These are phyloP conservation scores for Cardiospermum halicacabum DNA, from an alignment of 345 rosid genomes.

Conservation along the genomic window DNA sequence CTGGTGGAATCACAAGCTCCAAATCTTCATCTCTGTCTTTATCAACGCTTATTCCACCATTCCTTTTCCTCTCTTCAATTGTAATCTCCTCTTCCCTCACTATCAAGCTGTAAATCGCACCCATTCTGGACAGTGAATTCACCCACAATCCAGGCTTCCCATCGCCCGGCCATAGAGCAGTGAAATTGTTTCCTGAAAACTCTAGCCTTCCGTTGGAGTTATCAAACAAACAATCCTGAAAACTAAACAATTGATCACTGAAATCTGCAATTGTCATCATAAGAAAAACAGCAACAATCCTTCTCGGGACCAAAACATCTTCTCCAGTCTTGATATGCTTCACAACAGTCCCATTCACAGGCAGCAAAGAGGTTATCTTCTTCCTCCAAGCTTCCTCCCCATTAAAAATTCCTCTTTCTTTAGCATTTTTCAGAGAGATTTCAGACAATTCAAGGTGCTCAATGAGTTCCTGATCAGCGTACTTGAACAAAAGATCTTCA, in stretches of 20 bases:
- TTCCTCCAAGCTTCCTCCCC: slow-evolving; percentile 75
- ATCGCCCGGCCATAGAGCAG: slow-evolving; percentile 83
- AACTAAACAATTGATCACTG: slow-evolving; percentile 80
- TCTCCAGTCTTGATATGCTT: slow-evolving; percentile 80
- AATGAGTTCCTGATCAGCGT: slow-evolving; percentile 63
- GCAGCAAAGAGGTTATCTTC: slow-evolving; percentile 55
- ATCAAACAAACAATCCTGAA: slow-evolving; percentile 61
- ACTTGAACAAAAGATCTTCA: slow-evolving; percentile 72
- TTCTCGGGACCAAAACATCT: slow-evolving; percentile 58
- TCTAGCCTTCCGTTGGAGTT: slow-evolving; percentile 62
- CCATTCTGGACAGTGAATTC: slow-evolving; percentile 73
- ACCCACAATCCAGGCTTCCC: slow-evolving; percentile 92
- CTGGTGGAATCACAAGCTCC: slow-evolving; percentile 75
- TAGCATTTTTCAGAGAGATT: slow-evolving; percentile 48
- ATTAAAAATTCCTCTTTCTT: slow-evolving; percentile 52
- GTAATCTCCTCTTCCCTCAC: slow-evolving; percentile 77
- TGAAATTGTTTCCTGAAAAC: slow-evolving; percentile 50
- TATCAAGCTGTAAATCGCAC: slow-evolving; percentile 59
- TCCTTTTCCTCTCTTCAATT: slow-evolving; percentile 43
- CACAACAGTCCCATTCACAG: slow-evolving; percentile 50
- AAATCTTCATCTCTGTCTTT: slow-evolving; percentile 59
- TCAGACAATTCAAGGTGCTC: slow-evolving; percentile 57
- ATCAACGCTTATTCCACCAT: slow-evolving; percentile 27
- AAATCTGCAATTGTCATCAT: slow-evolving; percentile 92
- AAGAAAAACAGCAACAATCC: slow-evolving; percentile 59